Evolutionary conservation across 768 basidiomycete species (phyloP).

Genomic region (Dentipellis fragilis): DNA sequence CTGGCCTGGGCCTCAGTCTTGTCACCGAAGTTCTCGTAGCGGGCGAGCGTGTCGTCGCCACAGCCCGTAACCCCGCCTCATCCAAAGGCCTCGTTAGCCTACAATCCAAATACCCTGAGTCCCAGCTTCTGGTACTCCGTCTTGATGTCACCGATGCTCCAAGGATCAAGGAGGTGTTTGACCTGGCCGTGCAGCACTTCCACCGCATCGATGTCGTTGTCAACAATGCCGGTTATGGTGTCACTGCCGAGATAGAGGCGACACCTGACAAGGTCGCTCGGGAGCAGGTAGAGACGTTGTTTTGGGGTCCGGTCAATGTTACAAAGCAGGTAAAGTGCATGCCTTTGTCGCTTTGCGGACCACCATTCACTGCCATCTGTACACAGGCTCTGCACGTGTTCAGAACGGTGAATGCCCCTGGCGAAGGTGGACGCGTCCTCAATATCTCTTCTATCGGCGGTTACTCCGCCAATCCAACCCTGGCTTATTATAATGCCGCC

Average conservation of each 20-base stretch:
- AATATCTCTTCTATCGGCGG: conserved; percentile 17
- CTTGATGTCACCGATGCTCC: not conserved
- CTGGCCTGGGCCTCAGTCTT: not conserved
- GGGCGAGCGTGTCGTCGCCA: conserved; percentile 1
- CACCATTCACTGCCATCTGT: not conserved
- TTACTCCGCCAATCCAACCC: conserved; percentile 20
- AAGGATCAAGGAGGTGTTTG: not conserved
- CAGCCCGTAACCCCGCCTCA: not conserved
- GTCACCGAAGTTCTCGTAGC: not conserved
- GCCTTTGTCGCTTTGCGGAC: not conserved
- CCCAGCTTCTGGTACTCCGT: not conserved
- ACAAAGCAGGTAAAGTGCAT: not conserved
- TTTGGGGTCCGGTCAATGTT: conserved; percentile 2
- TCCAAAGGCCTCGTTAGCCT: not conserved
- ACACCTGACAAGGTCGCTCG: conserved; percentile 1
- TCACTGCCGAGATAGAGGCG: conserved; percentile 1
- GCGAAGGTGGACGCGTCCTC: conserved; percentile 2
- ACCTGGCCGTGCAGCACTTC: not conserved
- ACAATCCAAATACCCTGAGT: not conserved
- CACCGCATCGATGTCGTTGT: conserved; percentile 3
- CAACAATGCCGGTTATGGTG: not conserved
- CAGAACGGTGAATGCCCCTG: not conserved
- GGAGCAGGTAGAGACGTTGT: not conserved
- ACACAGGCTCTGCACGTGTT: conserved; percentile 1
- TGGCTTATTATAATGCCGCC: conserved; percentile 24